phyloP scores from a whole-genome alignment of 83 land plant genomes.

The Diphasiastrum complanatum region DNA sequence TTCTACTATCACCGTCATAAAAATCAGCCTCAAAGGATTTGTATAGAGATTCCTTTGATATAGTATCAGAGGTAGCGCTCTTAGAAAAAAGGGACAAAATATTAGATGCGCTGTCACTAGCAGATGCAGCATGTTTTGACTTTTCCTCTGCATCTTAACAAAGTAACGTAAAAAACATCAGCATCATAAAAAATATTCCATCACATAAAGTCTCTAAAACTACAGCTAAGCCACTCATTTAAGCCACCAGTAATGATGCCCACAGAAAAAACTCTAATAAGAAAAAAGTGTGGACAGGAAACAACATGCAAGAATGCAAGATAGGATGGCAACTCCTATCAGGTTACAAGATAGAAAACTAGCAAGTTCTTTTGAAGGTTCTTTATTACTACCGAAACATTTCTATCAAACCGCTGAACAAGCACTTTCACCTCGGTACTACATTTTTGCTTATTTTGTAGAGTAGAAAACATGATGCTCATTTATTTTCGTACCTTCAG shows the following conservation, averaged over 20 bases:
- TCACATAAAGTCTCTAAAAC: neutral
- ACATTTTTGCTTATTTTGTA: neutral
- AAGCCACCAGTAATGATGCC: too few species aligned
- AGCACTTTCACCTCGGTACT: neutral
- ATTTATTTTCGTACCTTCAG: slow-evolving; percentile 24
- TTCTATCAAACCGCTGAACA: neutral
- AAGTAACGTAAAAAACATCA: slow-evolving; percentile 4
- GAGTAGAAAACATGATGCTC: neutral
- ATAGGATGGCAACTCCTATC: too few species aligned
- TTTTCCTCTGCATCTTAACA: slow-evolving; percentile 3
- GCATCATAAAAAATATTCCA: neutral
- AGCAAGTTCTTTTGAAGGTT: neutral
- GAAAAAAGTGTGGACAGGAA: too few species aligned
- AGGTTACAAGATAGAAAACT: neutral
- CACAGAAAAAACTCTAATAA: too few species aligned
- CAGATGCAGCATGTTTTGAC: neutral
- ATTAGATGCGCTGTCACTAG: slow-evolving; percentile 1
- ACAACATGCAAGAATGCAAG: too few species aligned
- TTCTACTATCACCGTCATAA: slow-evolving; percentile 1
- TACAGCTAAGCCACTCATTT: too few species aligned
- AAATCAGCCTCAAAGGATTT: neutral
- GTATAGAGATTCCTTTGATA: neutral
- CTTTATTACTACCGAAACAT: neutral
- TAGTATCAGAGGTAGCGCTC: slow-evolving; percentile 1
- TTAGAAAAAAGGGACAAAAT: slow-evolving; percentile 19